Base-by-base conservation (phyloP, 306 rosid species). In the Medicago ruthenica region DNA sequence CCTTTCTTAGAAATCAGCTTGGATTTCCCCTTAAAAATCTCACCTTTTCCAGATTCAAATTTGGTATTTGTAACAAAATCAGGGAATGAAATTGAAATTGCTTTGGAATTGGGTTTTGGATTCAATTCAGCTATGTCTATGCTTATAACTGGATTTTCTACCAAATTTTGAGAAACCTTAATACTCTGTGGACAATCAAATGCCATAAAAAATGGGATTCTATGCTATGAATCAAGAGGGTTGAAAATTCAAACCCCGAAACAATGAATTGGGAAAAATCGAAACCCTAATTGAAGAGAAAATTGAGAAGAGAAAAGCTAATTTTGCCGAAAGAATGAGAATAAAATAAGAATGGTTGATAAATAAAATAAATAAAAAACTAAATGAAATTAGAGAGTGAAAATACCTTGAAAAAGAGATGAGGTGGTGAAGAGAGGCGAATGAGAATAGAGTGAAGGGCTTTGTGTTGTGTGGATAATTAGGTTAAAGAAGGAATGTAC, bases 191-290 rank as follows among this genome's bases (percentile, higher is more conserved):
- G 96, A 88, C 90, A 95, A 86, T 87, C 96, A 89, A 90, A 84
- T 95, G 71, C 98, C 98, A 95, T 95, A 95, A 90, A 94, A 36
- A 74, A 40, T 20, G 70, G 72, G 75, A 76, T 74, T 67, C 86
- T 76, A 69, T 11, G 16, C 55, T 72, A 18, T 54, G 63, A 75
- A 79, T 36, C 57, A 72, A 83, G 77, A 83, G 82, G 85, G 68
- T 67, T 16, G 84, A 83, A 80, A 12, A 17, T 39, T 81, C 76
- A 87, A 89, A 81, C 85, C 88, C 83, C 67, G 39, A 44, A 75
- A 64, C 6, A 79, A 54, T n/a, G 42, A 76, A 50, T 12, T 67
- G 58, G 48, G 50, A 12, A 58, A 79, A 64, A 20, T 75, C 58
- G 62, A 48, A 76, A 82, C 57, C 74, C 55, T 17, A 55, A 27